phyloP scores from a whole-genome alignment of 805 yeast genomes.

The Naumovozyma baii region DNA sequence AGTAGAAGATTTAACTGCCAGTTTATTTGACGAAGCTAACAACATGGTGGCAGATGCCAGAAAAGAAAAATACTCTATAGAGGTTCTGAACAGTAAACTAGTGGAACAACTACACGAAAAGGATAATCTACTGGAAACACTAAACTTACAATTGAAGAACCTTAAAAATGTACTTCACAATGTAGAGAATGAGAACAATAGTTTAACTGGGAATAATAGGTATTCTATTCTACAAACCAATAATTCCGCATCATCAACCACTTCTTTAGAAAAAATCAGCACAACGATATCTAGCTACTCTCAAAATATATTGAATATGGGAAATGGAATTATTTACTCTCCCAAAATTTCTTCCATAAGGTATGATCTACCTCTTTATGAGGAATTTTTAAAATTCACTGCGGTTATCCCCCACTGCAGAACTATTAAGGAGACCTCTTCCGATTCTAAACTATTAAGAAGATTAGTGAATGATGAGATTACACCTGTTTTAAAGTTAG shows the following conservation, averaged over 20 bases:
- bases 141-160: slow-evolving; percentile 58
- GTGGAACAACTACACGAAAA: slow-evolving; percentile 52
- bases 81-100: slow-evolving; percentile 49
- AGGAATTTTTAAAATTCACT: slow-evolving; percentile 33
- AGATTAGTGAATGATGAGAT: slow-evolving; percentile 66
- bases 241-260: slow-evolving; percentile 7
- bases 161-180: slow-evolving; percentile 52
- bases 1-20: slow-evolving; percentile 69
- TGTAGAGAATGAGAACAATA: slow-evolving; percentile 30
- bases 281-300: slow-evolving; percentile 7
- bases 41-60: slow-evolving; percentile 75
- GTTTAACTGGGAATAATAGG: slow-evolving; percentile 6
- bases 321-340: slow-evolving; percentile 27
- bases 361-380: slow-evolving; percentile 33
- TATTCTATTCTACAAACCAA: slow-evolving; percentile 8
- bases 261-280: slow-evolving; percentile 14
- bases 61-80: slow-evolving; percentile 49
- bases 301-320: slow-evolving; percentile 2
- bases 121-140: slow-evolving; percentile 52
- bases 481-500: slow-evolving; percentile 60
- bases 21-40: slow-evolving; percentile 76
- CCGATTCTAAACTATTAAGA: slow-evolving; percentile 49
- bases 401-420: slow-evolving; percentile 29
- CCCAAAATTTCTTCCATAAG: slow-evolving; percentile 36
- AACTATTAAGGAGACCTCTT: slow-evolving; percentile 32